Evolutionary conservation across 345 rosid genomes (phyloP), one percentile per base, ranked within the genome.

Genomic region (Melaleuca quinquenervia): DNA sequence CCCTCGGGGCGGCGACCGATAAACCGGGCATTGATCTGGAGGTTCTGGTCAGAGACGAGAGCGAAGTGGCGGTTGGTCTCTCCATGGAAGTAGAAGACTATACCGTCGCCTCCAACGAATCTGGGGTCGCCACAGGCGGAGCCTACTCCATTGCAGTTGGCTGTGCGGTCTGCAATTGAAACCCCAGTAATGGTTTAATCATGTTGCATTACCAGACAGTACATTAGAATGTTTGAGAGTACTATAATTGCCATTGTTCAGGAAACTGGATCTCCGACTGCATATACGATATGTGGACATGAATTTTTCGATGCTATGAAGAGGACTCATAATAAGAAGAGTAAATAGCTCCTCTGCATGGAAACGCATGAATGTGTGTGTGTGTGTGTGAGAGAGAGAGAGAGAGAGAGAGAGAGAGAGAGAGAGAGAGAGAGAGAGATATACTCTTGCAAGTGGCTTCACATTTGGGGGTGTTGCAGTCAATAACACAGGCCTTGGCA

Each of bases 11-110:
- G 83, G 64, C 82, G 84, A 60, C 88, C 88, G n/a, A 87, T 87
- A 86, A 87, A 87, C 20, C 52, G 88, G 48, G 84, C 88, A 26
- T 87, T 87, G 86, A 84, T 87, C 36, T 87, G 88, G 11, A 87
- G 86, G 82, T 56, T 84, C 84, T 50, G 36, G 60, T 87, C 86
- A 24, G 88, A 84, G 16, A 87, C 82, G 48, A 87, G 54, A 50
- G 84, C 60, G 70, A 87, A 87, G 82, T 78, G 84, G 58, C 62
- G 44, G 60, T 80, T 74, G 55, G 78, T 87, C 44, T 62, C 52
- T 56, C 88, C 88, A 50, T 87, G 88, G 88, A 87, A 87, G 82
- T 87, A 87, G 88, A 84, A 87, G 52, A 84, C 83, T 50, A 87
- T 74, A 21, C 88, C 88, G 10, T 87, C 86, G 44, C 88, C 84